Evolutionary conservation across 176 grass and related monocot species (phyloP).

Genomic region (Thalia dealbata): DNA sequence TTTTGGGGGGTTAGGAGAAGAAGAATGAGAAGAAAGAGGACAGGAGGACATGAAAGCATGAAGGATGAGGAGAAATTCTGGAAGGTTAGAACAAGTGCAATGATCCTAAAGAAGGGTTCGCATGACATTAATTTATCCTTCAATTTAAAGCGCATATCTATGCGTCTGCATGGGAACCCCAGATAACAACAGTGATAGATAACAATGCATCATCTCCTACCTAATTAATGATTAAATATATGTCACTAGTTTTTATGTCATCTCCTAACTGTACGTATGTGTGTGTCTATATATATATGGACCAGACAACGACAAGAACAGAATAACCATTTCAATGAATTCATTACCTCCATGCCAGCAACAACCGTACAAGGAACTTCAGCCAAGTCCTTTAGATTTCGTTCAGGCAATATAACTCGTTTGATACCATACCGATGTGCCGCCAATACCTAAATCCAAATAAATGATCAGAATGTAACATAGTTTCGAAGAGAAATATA

Average conservation of each 20-base stretch:
- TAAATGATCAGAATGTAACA: slow-evolving; percentile 5
- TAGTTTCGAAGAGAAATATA: not conserved
- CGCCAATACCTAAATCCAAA: slow-evolving; percentile 60
- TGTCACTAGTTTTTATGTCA: not conserved
- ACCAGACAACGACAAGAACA: not conserved
- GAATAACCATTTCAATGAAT: slow-evolving; percentile 5
- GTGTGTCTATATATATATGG: not conserved
- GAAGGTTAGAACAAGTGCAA: too few species aligned
- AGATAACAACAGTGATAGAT: too few species aligned
- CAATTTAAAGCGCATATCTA: too few species aligned
- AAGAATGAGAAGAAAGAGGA: not conserved
- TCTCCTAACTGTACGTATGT: not conserved
- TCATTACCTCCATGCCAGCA: slow-evolving; percentile 68
- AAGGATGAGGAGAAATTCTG: too few species aligned
- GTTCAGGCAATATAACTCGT: slow-evolving; percentile 94
- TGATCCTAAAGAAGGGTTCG: too few species aligned
- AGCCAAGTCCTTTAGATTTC: slow-evolving; percentile 83
- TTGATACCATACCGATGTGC: slow-evolving; percentile 96
- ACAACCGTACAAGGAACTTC: slow-evolving; percentile 77
- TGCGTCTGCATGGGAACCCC: too few species aligned
- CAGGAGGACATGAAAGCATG: too few species aligned
- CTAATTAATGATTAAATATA: too few species aligned
- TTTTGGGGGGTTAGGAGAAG: not conserved
- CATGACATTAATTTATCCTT: too few species aligned
- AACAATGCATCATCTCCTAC: too few species aligned